Conservation (phyloP, 257 asterid species). For the Forsythia viridissima region DNA sequence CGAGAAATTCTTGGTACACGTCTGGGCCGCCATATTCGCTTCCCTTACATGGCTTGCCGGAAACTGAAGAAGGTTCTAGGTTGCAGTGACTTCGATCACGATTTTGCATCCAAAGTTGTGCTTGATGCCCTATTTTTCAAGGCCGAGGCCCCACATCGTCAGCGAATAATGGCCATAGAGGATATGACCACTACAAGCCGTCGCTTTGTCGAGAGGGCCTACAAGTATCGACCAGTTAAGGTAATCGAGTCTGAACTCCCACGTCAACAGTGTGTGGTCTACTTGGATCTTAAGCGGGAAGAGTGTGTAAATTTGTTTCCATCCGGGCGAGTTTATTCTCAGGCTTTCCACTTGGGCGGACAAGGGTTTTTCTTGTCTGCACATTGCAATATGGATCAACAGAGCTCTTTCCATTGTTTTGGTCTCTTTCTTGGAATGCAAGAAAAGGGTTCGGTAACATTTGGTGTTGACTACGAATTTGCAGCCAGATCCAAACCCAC, state of each 20-base stretch:
- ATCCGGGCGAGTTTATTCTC: constrained; percentile 33
- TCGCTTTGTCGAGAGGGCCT: constrained; percentile 32
- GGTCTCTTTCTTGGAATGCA: constrained; percentile 37
- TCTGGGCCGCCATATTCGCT: constrained; percentile 30
- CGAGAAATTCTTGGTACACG: constrained; percentile 27
- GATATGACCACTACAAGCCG: constrained; percentile 16
- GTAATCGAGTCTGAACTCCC: constrained; percentile 37
- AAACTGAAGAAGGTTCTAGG: constrained; percentile 30
- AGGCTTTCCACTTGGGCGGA: constrained; percentile 37
- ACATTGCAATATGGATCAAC: constrained; percentile 37
- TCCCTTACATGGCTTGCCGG: constrained; percentile 34
- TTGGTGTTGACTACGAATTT: constrained; percentile 33
- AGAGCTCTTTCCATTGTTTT: constrained; percentile 30
- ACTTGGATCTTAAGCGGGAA: constrained; percentile 29
- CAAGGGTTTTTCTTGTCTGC: constrained; percentile 35
- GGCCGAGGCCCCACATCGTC: constrained; percentile 33
- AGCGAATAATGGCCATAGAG: constrained; percentile 28
- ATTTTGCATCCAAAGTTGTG: constrained; percentile 31
- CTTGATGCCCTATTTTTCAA: constrained; percentile 38
- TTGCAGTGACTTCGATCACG: constrained; percentile 29
- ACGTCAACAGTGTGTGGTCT: constrained; percentile 30
- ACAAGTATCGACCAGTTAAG: constrained; percentile 36
- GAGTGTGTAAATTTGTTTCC: constrained; percentile 34
- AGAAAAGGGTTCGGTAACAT: constrained; percentile 32
- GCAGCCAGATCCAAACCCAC: constrained; percentile 33